Evolutionary conservation across 306 rosid genomes (phyloP), one percentile per base, ranked within the genome.

Genomic region (Quillaja saponaria): DNA sequence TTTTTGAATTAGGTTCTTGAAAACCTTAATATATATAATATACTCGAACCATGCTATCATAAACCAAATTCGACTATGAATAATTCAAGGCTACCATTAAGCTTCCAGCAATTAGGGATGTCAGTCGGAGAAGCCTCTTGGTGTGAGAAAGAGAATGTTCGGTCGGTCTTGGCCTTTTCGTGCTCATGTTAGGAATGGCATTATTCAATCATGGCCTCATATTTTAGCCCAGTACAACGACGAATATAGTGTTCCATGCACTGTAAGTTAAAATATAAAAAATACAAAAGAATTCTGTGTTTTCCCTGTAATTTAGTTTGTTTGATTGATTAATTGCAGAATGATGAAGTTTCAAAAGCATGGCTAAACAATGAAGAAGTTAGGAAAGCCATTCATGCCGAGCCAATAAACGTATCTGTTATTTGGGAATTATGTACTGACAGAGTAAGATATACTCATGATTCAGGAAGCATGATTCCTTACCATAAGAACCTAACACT

Each of bases 91-190:
- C 41, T 84, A 66, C 95, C 96, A 1, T 55, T 84, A 38, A 92
- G 96, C 81, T 92, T 88, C 79, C 78, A 66, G 55, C 51, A 44
- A 54, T 74, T 92, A 48, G 98, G 95, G 10, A 48, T 15, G 98
- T 0, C 83, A 76, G 69, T 88, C 98, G 8, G 90, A 86, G 48
- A 88, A 74, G 71, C 96, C 95, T 56, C 81, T 82, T 61, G 83
- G 85, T 7, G 98, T 92, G 58, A 89, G 98, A 64, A 88, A 79
- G 42, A 84, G 98, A 70, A 88, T 92, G 82, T 92, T 88, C 15
- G 98, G 98, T 49, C 98, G 95, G 12, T 94, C 98, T 47, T 92
- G 98, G 98, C 98, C 98, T 19, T 74, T 82, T 52, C 73, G 94
- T 76, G 98, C 98, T 68, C 88, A 90, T 61, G 98, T 91, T 10